Base-by-base conservation (phyloP, 345 rosid species). In the Psidium guajava region DNA sequence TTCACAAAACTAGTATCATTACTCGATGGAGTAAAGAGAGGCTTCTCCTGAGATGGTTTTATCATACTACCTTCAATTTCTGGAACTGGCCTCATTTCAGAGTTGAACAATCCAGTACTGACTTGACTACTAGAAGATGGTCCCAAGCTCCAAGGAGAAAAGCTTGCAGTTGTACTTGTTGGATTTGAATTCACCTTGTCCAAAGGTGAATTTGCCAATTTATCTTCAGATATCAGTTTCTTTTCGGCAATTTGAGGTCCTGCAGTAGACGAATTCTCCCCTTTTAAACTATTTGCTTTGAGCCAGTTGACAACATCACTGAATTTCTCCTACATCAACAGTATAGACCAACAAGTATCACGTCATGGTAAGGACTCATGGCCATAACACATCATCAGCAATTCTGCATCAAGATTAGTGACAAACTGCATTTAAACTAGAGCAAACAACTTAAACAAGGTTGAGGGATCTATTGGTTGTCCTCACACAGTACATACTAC, bases 221-320 rank as follows among this genome's bases (percentile, higher is more conserved):
- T 91, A 24, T 84, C 86, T 88, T 91, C 95, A 81, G 92, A 86
- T 54, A 85, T 82, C 6, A 64, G 50, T 56, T 93, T 91, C 86
- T 91, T 91, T 36, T 89, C 98, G 80, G 85, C 73, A 51, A 54
- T 83, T 85, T 82, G 87, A 89, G 91, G 83, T 84, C 88, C 94
- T 83, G 89, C 81, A 50, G 91, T 85, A 82, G 94, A 86, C n/a
- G 54, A 61, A 85, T 53, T 88, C 84, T 87, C 94, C 89, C 88
- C 92, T 81, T 92, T 89, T 84, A 44, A 90, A 53, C 90, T 86
- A 91, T 93, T 95, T 88, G 89, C 96, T 90, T 93, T 92, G 80
- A 97, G 92, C 99, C 98, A 96, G 86, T 86, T 88, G 85, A 97
- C 98, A 58, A 96, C 96, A 90, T 97, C 98, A 89, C 88, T 92